Conservation (phyloP, 208 protist species). For the Trypanosoma congolense region DNA sequence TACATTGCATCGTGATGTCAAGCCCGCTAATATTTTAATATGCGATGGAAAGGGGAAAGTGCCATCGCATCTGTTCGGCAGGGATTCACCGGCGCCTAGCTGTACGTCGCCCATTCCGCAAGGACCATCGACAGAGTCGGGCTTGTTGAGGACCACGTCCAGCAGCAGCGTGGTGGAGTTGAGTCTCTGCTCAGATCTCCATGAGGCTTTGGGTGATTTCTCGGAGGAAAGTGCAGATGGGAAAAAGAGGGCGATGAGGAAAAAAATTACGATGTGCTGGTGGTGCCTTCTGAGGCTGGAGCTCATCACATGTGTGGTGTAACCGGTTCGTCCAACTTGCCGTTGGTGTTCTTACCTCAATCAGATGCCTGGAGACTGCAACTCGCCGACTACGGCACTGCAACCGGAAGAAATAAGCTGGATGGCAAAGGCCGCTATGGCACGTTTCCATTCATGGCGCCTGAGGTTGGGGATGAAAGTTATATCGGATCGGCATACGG, state of each 20-base stretch:
- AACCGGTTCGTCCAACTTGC: not conserved
- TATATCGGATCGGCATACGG: conserved; percentile 12
- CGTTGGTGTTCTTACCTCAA: conserved; percentile 21
- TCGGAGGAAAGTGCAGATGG: not conserved
- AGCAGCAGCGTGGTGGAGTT: conserved; percentile 9
- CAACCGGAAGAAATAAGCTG: conserved; percentile 18
- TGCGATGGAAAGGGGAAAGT: conserved; percentile 19
- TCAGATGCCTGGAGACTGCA: conserved; percentile 31
- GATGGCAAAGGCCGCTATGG: conserved; percentile 11
- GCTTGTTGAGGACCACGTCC: not conserved
- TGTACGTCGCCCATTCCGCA: too few relatives aligned
- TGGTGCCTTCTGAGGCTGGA: conserved; percentile 11
- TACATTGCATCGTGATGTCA: conserved; percentile 25
- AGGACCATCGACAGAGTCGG: too few relatives aligned
- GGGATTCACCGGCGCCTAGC: too few relatives aligned
- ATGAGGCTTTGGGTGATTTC: not conserved
- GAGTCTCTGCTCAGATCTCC: conserved; percentile 12
- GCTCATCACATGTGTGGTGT: not conserved
- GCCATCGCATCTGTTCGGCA: conserved; percentile 8
- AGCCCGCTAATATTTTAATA: conserved; percentile 27
- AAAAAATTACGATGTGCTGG: conserved; percentile 5
- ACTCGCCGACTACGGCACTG: conserved; percentile 30
- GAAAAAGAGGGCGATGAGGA: not conserved
- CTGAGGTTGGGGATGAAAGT: conserved; percentile 15
- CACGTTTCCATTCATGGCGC: conserved; percentile 27